These are phyloP conservation scores for Penicillium steckii DNA, from an alignment of 495 filamentous ascomycete species.

Conservation along the genomic window DNA sequence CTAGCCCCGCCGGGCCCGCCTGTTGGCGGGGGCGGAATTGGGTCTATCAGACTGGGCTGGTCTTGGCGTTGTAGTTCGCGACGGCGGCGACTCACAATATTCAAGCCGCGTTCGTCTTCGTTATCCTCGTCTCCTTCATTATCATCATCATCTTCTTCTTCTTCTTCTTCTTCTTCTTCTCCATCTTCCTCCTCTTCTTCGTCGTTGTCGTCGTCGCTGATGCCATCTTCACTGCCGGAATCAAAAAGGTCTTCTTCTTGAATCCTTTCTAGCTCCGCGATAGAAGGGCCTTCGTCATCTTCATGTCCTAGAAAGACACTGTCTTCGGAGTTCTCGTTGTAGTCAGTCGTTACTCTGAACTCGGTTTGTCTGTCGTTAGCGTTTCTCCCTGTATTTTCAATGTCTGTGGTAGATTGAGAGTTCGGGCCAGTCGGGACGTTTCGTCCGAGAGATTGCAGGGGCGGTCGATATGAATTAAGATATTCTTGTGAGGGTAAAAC, in stretches of 20 bases:
- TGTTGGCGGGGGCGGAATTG: slow-evolving; percentile 15
- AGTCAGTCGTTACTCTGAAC: slow-evolving; percentile 53
- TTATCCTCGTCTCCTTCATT: slow-evolving; percentile 29
- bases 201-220: slow-evolving; percentile 38
- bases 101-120: slow-evolving; percentile 2
- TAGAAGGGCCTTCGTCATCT: slow-evolving; percentile 22
- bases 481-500: slow-evolving; percentile 43
- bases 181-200: not conserved
- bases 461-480: slow-evolving; percentile 34
- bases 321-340: slow-evolving; percentile 45
- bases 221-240: slow-evolving; percentile 54
- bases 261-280: slow-evolving; percentile 26
- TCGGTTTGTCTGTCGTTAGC: slow-evolving; percentile 27
- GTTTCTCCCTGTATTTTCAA: slow-evolving; percentile 13
- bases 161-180: slow-evolving; percentile 3
- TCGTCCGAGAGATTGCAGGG: slow-evolving; percentile 33
- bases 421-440: slow-evolving; percentile 24
- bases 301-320: slow-evolving; percentile 26
- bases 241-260: slow-evolving; percentile 39
- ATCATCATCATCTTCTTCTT: slow-evolving; percentile 49
- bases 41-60: slow-evolving; percentile 30
- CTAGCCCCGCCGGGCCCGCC: not conserved
- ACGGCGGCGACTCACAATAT: slow-evolving; percentile 22
- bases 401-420: slow-evolving; percentile 21
- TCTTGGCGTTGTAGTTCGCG: slow-evolving; percentile 26